phyloP scores from a whole-genome alignment of 1,284 basidiomycete species.

The Irpex rosettiformis region DNA sequence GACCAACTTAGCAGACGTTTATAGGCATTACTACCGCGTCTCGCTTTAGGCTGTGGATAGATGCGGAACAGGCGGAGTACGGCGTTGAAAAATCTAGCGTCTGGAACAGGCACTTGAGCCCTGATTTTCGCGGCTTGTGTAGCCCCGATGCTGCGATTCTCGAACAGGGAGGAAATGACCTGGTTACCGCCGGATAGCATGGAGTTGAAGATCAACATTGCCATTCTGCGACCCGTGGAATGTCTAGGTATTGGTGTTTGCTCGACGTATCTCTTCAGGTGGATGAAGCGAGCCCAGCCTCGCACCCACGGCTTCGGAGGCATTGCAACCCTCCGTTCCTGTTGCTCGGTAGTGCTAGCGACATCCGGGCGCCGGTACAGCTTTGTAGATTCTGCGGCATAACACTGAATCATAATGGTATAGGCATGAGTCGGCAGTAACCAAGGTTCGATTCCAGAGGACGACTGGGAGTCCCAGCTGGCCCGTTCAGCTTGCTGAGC shows the following conservation, averaged over 20 bases:
- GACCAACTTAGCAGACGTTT: background rate
- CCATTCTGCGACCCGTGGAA: slow-evolving; percentile 26
- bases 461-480: slow-evolving; percentile 40
- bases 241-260: slow-evolving; percentile 16
- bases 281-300: slow-evolving; percentile 37
- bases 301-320: slow-evolving; percentile 20
- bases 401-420: slow-evolving; percentile 67
- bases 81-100: slow-evolving; percentile 67
- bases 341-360: slow-evolving; percentile 1
- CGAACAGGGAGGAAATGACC: slow-evolving; percentile 28
- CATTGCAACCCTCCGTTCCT: slow-evolving; percentile 13
- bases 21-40: background rate
- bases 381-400: slow-evolving; percentile 42
- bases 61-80: slow-evolving; percentile 45
- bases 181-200: slow-evolving; percentile 33
- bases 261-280: slow-evolving; percentile 20
- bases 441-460: slow-evolving; percentile 45
- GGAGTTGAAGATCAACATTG: slow-evolving; percentile 32
- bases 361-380: background rate
- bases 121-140: background rate
- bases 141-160: slow-evolving; percentile 1
- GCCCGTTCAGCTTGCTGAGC: slow-evolving; percentile 52
- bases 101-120: slow-evolving; percentile 41
- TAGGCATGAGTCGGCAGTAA: slow-evolving; percentile 62
- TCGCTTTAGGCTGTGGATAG: background rate